A percentile compares a stretch with the other conserved stretches of the same genome.
phyloP scores from a whole-genome alignment of 331 rosid genomes.

The Telfairia occidentalis region DNA sequence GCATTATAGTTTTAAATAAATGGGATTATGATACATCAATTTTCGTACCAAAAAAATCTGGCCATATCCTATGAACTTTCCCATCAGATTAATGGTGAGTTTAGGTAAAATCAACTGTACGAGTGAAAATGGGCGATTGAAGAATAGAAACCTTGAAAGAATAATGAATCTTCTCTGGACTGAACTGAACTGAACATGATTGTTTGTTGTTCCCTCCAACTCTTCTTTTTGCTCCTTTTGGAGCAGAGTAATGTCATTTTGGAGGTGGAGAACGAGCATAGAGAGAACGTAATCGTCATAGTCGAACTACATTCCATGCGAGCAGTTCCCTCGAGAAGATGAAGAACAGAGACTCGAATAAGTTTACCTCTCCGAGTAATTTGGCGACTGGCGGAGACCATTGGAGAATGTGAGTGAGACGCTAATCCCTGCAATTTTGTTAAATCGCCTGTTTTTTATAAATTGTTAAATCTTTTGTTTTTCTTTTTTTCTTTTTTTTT shows the following conservation, averaged over 20 bases:
- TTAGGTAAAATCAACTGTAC: not conserved
- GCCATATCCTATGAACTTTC: not conserved
- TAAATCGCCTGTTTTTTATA: too few species aligned
- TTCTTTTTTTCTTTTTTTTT: too few species aligned
- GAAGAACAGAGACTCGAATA: not conserved
- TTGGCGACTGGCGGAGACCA: too few species aligned
- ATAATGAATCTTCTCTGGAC: slow-evolving; percentile 42
- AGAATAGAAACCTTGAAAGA: slow-evolving; percentile 45
- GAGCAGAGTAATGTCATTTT: slow-evolving; percentile 48
- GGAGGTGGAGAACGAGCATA: slow-evolving; percentile 23
- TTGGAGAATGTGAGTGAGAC: too few species aligned
- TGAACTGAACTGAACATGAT: slow-evolving; percentile 27
- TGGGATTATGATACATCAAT: not conserved
- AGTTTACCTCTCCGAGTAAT: too few species aligned
- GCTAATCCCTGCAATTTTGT: too few species aligned
- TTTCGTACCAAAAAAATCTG: not conserved
- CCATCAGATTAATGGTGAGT: not conserved
- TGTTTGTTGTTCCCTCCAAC: slow-evolving; percentile 9
- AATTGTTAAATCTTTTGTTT: too few species aligned
- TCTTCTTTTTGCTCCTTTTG: slow-evolving; percentile 38
- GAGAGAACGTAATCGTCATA: not conserved
- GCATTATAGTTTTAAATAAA: not conserved
- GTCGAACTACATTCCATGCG: too few species aligned
- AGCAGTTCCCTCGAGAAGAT: not conserved
- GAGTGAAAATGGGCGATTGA: not conserved